Conservation (phyloP, 192 early-diverging fungal species). For the Mortierella hygrophila region DNA sequence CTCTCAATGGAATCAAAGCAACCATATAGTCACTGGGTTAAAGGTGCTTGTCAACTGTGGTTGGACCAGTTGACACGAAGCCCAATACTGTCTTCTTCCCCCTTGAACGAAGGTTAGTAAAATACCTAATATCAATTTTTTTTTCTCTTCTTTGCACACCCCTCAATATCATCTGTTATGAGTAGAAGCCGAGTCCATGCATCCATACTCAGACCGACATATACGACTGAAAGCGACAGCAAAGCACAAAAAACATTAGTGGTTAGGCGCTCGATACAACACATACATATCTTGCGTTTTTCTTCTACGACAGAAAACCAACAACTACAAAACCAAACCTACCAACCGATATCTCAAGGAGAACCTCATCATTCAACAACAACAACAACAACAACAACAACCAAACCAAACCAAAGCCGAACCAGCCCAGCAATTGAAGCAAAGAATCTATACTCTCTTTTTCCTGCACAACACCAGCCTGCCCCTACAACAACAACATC, state of each 20-base stretch:
- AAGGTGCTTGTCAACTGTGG: no score
- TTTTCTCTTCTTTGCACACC: background rate
- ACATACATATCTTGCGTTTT: background rate
- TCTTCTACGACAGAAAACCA: background rate
- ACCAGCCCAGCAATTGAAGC: background rate
- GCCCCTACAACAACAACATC: background rate
- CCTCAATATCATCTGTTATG: background rate
- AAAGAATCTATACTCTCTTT: background rate
- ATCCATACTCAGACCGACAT: constrained; percentile 5
- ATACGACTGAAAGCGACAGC: constrained; percentile 29
- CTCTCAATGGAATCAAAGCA: no score
- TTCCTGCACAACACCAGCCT: background rate
- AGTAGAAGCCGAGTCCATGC: constrained; percentile 33
- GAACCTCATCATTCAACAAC: background rate
- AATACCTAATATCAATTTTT: background rate
- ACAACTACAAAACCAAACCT: background rate
- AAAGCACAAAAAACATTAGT: constrained; percentile 37
- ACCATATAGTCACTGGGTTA: no score
- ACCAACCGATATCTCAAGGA: background rate
- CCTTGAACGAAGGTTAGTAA: background rate
- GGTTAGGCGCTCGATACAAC: constrained; percentile 27
- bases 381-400: background rate
- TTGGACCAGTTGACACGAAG: no score
- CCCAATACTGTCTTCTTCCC: no score
- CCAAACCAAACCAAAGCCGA: background rate